A percentile compares a stretch with the other conserved stretches of the same genome.
These are phyloP conservation scores for Diutina catenulata DNA, from an alignment of 1,139 yeast species.

Conservation along the genomic window DNA sequence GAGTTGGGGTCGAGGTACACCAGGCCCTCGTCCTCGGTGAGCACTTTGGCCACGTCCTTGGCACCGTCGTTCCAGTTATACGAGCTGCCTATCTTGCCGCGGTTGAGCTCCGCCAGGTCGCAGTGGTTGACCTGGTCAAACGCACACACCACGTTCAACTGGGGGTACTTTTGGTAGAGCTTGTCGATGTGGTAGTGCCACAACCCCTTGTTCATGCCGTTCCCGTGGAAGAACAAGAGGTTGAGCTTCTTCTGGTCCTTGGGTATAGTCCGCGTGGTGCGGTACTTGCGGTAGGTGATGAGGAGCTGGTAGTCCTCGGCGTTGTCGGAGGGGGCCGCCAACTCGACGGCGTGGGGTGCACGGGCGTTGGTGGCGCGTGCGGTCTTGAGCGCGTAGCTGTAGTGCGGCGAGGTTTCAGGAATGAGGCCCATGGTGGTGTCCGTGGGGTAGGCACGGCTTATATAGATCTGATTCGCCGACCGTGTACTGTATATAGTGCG, in stretches of 20 bases:
- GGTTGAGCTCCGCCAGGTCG: slow-evolving; percentile 48
- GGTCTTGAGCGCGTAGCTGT: slow-evolving; percentile 1
- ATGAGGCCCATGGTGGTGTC: neutral
- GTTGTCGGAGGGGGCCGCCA: neutral
- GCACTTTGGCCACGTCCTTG: slow-evolving; percentile 34
- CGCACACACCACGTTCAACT: slow-evolving; percentile 24
- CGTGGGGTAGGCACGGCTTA: neutral
- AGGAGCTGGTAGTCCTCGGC: slow-evolving; percentile 1
- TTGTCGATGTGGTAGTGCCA: slow-evolving; percentile 48
- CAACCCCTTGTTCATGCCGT: slow-evolving; percentile 54
- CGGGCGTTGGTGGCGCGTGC: neutral
- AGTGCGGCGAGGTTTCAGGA: slow-evolving; percentile 3
- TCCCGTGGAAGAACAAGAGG: slow-evolving; percentile 54
- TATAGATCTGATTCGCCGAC: too few relatives aligned
- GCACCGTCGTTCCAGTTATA: slow-evolving; percentile 60
- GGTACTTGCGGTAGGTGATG: slow-evolving; percentile 4
- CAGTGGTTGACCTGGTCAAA: slow-evolving; percentile 58
- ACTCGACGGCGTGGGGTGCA: neutral
- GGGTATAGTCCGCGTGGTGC: neutral
- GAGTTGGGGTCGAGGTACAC: neutral
- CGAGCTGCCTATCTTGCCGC: slow-evolving; percentile 40
- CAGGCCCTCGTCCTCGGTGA: neutral
- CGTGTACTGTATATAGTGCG: too few relatives aligned
- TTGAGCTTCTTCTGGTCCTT: slow-evolving; percentile 23
- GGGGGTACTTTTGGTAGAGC: slow-evolving; percentile 16